phyloP scores from a whole-genome alignment of 768 basidiomycete genomes.

The Mycena galopus region DNA sequence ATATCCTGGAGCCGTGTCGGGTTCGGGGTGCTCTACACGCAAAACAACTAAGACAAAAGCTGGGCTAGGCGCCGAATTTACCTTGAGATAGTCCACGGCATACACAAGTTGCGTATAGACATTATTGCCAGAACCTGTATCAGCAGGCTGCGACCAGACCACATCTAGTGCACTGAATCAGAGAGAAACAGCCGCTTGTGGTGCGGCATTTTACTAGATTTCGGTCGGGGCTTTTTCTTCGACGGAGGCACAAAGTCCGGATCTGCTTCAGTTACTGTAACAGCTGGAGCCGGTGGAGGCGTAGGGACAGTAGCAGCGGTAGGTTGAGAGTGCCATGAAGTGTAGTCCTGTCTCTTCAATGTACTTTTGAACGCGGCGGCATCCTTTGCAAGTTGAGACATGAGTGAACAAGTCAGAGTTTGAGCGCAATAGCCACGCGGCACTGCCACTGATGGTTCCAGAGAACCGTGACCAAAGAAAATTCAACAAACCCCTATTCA shows the following conservation, averaged over 20 bases:
- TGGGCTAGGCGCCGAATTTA: constrained; percentile 44
- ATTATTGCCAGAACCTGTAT: constrained; percentile 85
- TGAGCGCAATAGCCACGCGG: neutral
- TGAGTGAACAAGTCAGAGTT: constrained; percentile 43
- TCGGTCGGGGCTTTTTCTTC: constrained; percentile 76
- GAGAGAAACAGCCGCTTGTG: constrained; percentile 29
- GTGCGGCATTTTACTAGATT: constrained; percentile 64
- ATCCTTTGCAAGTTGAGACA: constrained; percentile 80
- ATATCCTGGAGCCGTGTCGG: constrained; percentile 92
- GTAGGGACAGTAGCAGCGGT: constrained; percentile 40
- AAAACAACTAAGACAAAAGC: constrained; percentile 17
- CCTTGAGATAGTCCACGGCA: constrained; percentile 86
- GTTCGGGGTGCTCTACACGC: constrained; percentile 68
- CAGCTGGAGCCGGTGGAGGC: neutral
- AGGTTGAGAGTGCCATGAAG: constrained; percentile 83
- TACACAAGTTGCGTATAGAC: constrained; percentile 91
- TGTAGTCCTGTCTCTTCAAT: constrained; percentile 74
- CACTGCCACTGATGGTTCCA: neutral
- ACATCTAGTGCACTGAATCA: constrained; percentile 61
- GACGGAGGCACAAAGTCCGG: constrained; percentile 46
- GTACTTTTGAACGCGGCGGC: constrained; percentile 77
- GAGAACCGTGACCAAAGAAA: neutral
- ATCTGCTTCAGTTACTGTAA: constrained; percentile 44
- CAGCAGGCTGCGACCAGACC: constrained; percentile 90
- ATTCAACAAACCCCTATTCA: too few species aligned